Conservation (phyloP, 495 filamentous ascomycete genomes). For the Aspergillus indologenus region DNA sequence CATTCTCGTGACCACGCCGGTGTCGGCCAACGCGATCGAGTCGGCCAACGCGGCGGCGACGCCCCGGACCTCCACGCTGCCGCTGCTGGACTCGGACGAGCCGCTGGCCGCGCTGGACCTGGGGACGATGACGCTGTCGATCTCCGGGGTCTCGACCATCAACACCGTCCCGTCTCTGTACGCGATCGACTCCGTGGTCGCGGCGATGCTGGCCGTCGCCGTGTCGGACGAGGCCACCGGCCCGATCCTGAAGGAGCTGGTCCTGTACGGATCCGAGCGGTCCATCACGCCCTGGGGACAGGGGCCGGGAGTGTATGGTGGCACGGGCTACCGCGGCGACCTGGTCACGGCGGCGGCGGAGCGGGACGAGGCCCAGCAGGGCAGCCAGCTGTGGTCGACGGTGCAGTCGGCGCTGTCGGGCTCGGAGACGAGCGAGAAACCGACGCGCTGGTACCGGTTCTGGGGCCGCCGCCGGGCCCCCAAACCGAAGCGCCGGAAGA, state of each 20-base stretch:
- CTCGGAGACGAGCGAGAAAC: constrained; percentile 8
- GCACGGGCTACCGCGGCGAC: constrained; percentile 17
- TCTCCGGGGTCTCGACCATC: constrained; percentile 42
- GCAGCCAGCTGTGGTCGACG: constrained; percentile 31
- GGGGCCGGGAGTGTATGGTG: too few species aligned
- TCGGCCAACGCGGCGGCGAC: constrained; percentile 41
- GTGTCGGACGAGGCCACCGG: constrained; percentile 53
- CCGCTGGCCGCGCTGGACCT: constrained; percentile 51
- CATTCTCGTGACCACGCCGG: constrained; percentile 41
- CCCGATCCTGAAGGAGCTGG: constrained; percentile 36
- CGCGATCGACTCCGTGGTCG: constrained; percentile 69
- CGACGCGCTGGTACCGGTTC: constrained; percentile 19
- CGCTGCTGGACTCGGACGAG: constrained; percentile 40
- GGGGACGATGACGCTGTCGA: constrained; percentile 42
- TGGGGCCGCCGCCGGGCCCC: constrained; percentile 6
- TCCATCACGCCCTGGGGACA: constrained; percentile 3
- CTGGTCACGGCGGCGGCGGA: constrained; percentile 42
- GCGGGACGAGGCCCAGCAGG: constrained; percentile 38
- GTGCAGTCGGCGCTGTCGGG: constrained; percentile 22
- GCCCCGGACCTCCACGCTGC: constrained; percentile 42
- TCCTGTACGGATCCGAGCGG: constrained; percentile 20
- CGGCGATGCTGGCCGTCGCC: constrained; percentile 67
- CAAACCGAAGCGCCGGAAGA: constrained; percentile 24
- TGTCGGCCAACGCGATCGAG: constrained; percentile 33
- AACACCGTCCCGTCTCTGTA: constrained; percentile 58